These are phyloP conservation scores for Diaporthe sp. DNA, from an alignment of 2,329 filamentous ascomycete genomes.

Conservation along the genomic window DNA sequence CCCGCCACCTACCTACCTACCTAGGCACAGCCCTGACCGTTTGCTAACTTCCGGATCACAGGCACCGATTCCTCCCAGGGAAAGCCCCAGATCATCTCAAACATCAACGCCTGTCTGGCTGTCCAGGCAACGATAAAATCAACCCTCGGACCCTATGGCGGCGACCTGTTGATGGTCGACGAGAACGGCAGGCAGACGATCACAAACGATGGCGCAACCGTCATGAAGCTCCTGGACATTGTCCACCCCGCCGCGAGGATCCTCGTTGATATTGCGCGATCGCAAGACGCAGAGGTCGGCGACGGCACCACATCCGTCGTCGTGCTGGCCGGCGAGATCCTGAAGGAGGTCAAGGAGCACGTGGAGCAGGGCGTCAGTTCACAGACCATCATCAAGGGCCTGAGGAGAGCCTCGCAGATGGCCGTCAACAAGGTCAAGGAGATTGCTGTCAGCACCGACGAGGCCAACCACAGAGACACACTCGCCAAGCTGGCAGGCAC, in stretches of 20 bases:
- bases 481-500: conserved; percentile 90
- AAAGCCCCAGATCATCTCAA: conserved; percentile 95
- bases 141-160: conserved; percentile 95
- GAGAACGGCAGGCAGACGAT: conserved; percentile 96
- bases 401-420: conserved; percentile 88
- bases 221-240: conserved; percentile 99
- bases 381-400: conserved; percentile 96
- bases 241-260: conserved; percentile 97
- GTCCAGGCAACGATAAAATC: conserved; percentile 97
- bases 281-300: conserved; percentile 98
- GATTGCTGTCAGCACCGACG: conserved; percentile 88
- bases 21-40: conserved; percentile 35
- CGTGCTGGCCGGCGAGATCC: conserved; percentile 94
- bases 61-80: conserved; percentile 98
- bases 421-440: conserved; percentile 99
- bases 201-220: conserved; percentile 98
- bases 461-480: conserved; percentile 88
- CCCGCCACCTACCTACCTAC: no score
- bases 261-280: conserved; percentile 97
- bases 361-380: conserved; percentile 98
- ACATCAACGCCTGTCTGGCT: conserved; percentile 97
- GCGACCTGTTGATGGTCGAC: conserved; percentile 95
- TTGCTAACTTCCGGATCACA: conserved; percentile 53
- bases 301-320: conserved; percentile 98
- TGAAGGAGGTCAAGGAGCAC: conserved; percentile 96